phyloP scores from a whole-genome alignment of 164 flowering plant species.

The Macadamia integrifolia region DNA sequence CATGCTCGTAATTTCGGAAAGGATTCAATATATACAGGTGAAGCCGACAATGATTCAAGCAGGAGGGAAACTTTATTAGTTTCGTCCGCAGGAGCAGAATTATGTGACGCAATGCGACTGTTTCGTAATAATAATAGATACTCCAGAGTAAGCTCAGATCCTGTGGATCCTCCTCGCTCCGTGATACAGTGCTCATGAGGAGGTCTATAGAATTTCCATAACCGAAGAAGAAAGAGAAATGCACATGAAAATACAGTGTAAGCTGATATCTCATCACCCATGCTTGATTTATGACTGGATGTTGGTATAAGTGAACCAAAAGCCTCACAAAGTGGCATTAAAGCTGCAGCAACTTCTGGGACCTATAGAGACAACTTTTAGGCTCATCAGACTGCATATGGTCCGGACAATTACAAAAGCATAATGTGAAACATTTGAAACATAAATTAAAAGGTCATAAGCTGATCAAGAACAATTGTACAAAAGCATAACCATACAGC shows the following conservation, averaged over 20 bases:
- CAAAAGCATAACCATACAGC: not conserved
- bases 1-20: constrained; percentile 78
- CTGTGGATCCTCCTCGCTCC: constrained; percentile 38
- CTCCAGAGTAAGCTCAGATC: constrained; percentile 58
- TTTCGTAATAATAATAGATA: constrained; percentile 65
- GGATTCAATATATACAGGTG: constrained; percentile 62
- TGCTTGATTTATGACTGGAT: constrained; percentile 29
- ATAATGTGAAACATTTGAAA: not conserved
- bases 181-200: constrained; percentile 55
- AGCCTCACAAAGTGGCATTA: constrained; percentile 85
- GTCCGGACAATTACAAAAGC: not conserved
- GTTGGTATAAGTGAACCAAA: constrained; percentile 72
- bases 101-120: constrained; percentile 31
- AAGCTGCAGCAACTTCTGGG: constrained; percentile 81
- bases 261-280: constrained; percentile 47
- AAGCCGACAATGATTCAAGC: constrained; percentile 21
- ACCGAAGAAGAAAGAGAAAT: constrained; percentile 71
- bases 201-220: constrained; percentile 88
- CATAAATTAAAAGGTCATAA: not conserved
- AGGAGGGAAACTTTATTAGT: constrained; percentile 14
- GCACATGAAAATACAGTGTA: constrained; percentile 77
- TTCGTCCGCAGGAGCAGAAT: constrained; percentile 24
- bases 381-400: not conserved
- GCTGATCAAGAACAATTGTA: not conserved
- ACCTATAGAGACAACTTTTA: constrained; percentile 35